phyloP scores from a whole-genome alignment of 2,329 filamentous ascomycete species.

The Colletotrichum tanaceti region DNA sequence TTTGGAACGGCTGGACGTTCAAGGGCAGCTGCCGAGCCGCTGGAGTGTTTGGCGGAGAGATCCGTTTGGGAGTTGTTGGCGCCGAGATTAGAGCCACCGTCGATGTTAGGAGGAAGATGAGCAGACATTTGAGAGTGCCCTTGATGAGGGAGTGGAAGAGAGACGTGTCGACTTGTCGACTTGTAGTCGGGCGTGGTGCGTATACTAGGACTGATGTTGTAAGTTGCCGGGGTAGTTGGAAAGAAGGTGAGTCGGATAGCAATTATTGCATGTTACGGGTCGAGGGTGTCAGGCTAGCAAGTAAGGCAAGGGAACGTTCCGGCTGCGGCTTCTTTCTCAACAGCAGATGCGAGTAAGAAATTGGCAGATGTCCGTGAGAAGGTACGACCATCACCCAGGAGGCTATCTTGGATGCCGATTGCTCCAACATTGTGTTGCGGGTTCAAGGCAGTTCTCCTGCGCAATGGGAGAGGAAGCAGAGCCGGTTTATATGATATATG shows the following conservation, averaged over 20 bases:
- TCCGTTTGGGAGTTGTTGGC: not conserved
- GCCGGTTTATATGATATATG: too few relatives aligned
- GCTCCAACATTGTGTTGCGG: not conserved
- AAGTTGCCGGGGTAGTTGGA: not conserved
- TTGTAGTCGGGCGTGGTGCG: not conserved
- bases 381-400: not conserved
- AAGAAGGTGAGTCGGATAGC: not conserved
- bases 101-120: not conserved
- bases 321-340: not conserved
- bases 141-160: too few relatives aligned
- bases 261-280: rapidly evolving
- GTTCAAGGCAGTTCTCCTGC: not conserved
- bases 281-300: too few relatives aligned
- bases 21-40: not conserved
- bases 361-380: not conserved
- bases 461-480: not conserved
- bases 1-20: not conserved
- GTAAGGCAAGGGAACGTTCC: not conserved
- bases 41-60: not conserved
- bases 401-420: not conserved
- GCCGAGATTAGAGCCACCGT: too few relatives aligned
- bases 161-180: not conserved
- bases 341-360: rapidly evolving
- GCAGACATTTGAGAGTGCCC: too few relatives aligned
- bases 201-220: not conserved